Conservation (phyloP, 2,329 filamentous ascomycete species). For the Pyrenochaeta sp. region DNA sequence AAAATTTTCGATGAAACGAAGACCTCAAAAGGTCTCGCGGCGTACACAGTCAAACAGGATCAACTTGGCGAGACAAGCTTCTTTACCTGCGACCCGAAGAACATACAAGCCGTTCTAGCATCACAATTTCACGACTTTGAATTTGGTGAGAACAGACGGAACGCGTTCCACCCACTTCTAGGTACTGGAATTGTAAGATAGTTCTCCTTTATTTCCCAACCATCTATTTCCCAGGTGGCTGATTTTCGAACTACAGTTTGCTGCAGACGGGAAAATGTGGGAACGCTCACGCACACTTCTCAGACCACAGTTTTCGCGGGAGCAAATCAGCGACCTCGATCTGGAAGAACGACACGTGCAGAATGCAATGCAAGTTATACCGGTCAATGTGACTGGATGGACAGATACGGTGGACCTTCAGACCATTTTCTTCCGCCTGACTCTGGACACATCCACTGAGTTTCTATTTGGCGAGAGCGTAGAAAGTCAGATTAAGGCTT, state of each 20-base stretch:
- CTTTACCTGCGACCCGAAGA: conserved; percentile 13
- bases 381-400: conserved; percentile 29
- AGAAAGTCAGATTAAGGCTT: conserved; percentile 30
- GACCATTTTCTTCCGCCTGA: conserved; percentile 50
- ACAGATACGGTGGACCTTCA: conserved; percentile 43
- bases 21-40: too few relatives aligned
- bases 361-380: conserved; percentile 42
- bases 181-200: conserved; percentile 1
- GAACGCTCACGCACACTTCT: too few relatives aligned
- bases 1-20: too few relatives aligned
- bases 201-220: too few relatives aligned
- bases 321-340: conserved; percentile 42
- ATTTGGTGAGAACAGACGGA: background rate
- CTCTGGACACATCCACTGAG: conserved; percentile 47
- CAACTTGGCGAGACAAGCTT: conserved; percentile 4
- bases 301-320: conserved; percentile 43
- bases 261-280: too few relatives aligned
- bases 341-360: conserved; percentile 39
- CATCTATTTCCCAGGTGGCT: too few relatives aligned
- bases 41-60: too few relatives aligned
- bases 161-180: background rate
- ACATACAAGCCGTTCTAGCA: conserved; percentile 13
- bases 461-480: conserved; percentile 49
- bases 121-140: conserved; percentile 18
- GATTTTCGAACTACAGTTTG: too few relatives aligned